Evolutionary conservation across 179 eudicot genomes (phyloP), one percentile per base, ranked within the genome.

Genomic region (Actinidia polygama): DNA sequence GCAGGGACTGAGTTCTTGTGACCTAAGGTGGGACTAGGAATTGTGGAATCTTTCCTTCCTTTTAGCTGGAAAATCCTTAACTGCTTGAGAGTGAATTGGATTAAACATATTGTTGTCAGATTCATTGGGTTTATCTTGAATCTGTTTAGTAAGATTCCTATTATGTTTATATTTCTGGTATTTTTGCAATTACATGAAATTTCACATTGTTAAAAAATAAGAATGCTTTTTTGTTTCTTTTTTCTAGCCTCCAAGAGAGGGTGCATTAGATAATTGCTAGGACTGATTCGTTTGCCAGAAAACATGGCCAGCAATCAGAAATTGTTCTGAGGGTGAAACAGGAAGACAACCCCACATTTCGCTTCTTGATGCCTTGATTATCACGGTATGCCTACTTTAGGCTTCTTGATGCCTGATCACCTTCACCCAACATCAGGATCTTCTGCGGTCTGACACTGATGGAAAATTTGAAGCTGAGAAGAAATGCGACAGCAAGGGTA

Each of bases 351-450:
- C 99, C 99, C 21, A 89, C 95, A 5, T 96, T 96, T 91, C 98
- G 98, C 54, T 96, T 96, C 90, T 86, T 96, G 90, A 93, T 96
- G 98, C 99, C 99, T n/a, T 67, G 92, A 91, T 80, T 95, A 96
- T 86, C 89, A 92, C 68, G 94, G 95, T 61, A 96, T 87, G 90
- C 98, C 46, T 96, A 95, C 89, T 96, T 92, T 89, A 92, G 97
- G 90, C 93, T 89, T 86, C 97, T 96, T 82, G 93, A 92, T 78
- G 97, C n/a, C n/a, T n/a, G n/a, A n/a, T n/a, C n/a, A n/a, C n/a
- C n/a, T n/a, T n/a, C n/a, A n/a, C n/a, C n/a, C n/a, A 93, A 78
- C 90, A 95, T 84, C 94, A 79, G 55, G 95, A 95, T 69, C 85
- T 92, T 82, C 80, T 93, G 87, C 90, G 87, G 78, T 87, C 93